phyloP scores from a whole-genome alignment of 495 filamentous ascomycete genomes.

The Aspergillus olivimuriae region DNA sequence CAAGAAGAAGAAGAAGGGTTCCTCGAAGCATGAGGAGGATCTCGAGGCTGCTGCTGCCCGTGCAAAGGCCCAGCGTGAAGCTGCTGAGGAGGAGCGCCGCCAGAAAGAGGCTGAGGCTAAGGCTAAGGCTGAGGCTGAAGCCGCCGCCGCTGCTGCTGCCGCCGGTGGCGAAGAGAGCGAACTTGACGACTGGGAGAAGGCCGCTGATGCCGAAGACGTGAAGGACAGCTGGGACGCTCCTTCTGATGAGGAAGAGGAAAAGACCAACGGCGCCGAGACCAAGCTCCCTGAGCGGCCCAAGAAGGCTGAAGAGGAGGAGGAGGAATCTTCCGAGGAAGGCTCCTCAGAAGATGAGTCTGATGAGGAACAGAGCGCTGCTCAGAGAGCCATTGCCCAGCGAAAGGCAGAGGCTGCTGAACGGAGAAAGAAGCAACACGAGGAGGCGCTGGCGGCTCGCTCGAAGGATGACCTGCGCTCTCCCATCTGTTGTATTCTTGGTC shows the following conservation, averaged over 20 bases:
- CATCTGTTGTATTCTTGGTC: slow-evolving; percentile 98
- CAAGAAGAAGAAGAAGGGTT: slow-evolving; percentile 72
- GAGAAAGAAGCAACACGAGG: slow-evolving; percentile 81
- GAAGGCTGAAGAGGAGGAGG: slow-evolving; percentile 21
- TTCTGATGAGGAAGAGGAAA: slow-evolving; percentile 65
- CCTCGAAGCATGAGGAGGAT: slow-evolving; percentile 67
- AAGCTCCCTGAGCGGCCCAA: too few species aligned
- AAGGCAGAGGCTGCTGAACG: slow-evolving; percentile 91
- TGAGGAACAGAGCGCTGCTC: slow-evolving; percentile 61
- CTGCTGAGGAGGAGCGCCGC: slow-evolving; percentile 67
- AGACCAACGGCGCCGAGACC: slow-evolving; percentile 23
- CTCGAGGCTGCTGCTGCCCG: slow-evolving; percentile 57
- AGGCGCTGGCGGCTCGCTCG: slow-evolving; percentile 83
- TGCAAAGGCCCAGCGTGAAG: slow-evolving; percentile 55
- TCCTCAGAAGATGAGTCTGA: slow-evolving; percentile 53
- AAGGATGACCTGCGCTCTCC: slow-evolving; percentile 93
- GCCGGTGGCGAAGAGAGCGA: slow-evolving; percentile 52
- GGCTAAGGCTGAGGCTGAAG: slow-evolving; percentile 52
- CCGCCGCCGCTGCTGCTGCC: slow-evolving; percentile 51
- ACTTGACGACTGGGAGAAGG: slow-evolving; percentile 84
- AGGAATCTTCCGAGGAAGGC: slow-evolving; percentile 13
- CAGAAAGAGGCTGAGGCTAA: slow-evolving; percentile 58
- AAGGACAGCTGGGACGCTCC: slow-evolving; percentile 96
- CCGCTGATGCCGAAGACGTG: slow-evolving; percentile 69
- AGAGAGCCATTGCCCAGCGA: slow-evolving; percentile 60